Conservation (phyloP, 441 rosid species). For the Pelargonium fulgidum region DNA sequence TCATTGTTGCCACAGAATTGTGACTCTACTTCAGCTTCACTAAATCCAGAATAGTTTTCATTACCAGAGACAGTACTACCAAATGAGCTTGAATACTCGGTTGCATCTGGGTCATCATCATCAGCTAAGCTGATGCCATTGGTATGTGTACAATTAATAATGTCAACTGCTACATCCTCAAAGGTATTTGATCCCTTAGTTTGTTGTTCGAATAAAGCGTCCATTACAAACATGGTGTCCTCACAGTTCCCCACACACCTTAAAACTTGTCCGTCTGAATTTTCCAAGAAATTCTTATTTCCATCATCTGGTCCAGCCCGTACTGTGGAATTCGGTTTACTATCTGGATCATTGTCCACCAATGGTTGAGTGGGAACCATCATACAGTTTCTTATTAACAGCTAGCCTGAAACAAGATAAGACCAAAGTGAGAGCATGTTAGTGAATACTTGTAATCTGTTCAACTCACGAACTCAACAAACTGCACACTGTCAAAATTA, state of each 20-base stretch:
- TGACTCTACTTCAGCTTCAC: constrained; percentile 76
- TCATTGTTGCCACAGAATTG: constrained; percentile 49
- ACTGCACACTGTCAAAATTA: neutral
- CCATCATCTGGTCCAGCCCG: constrained; percentile 31
- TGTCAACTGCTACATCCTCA: constrained; percentile 54
- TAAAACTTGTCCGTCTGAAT: constrained; percentile 25
- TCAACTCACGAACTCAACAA: constrained; percentile 5
- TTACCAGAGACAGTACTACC: constrained; percentile 53
- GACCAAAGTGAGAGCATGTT: constrained; percentile 10
- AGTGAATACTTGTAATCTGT: neutral
- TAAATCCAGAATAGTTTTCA: constrained; percentile 42
- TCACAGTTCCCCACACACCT: constrained; percentile 25
- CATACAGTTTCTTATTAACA: constrained; percentile 17
- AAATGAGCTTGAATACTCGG: constrained; percentile 91
- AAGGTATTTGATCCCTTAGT: constrained; percentile 23
- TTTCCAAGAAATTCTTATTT: constrained; percentile 24
- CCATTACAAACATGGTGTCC: constrained; percentile 23
- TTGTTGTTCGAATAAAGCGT: constrained; percentile 21
- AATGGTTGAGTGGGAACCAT: constrained; percentile 30
- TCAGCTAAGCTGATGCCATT: constrained; percentile 22
- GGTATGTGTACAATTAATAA: constrained; percentile 32
- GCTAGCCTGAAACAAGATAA: constrained; percentile 19
- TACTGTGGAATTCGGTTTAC: constrained; percentile 17
- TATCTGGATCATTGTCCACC: constrained; percentile 39
- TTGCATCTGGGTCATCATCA: constrained; percentile 69